These are phyloP conservation scores for Diaporthe longicolla DNA, from an alignment of 2,329 filamentous ascomycete genomes.

Conservation along the genomic window DNA sequence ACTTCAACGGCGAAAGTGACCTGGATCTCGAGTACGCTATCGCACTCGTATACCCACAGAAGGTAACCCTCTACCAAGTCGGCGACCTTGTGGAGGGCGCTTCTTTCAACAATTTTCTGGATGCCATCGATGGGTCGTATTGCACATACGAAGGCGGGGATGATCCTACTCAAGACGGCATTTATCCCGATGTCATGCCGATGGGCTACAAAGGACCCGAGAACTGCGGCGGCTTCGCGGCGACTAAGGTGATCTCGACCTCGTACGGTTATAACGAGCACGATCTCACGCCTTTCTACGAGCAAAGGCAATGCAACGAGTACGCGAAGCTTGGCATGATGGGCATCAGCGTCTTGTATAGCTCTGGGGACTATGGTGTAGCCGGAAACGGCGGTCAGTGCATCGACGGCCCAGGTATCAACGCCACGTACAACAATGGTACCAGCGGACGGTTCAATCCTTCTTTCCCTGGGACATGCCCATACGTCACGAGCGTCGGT, in stretches of 20 bases:
- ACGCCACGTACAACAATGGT: constrained; percentile 27
- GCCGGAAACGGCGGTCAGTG: constrained; percentile 51
- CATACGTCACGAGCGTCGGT: constrained; percentile 63
- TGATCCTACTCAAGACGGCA: constrained; percentile 55
- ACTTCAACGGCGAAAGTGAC: constrained; percentile 40
- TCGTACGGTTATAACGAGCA: constrained; percentile 62
- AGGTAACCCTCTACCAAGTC: constrained; percentile 44
- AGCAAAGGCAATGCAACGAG: constrained; percentile 54
- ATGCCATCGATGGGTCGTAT: constrained; percentile 62
- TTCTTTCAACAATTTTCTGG: constrained; percentile 59
- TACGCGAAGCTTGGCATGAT: constrained; percentile 59
- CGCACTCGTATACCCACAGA: constrained; percentile 43
- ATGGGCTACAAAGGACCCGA: constrained; percentile 59
- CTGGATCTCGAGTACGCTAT: constrained; percentile 41
- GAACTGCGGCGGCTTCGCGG: constrained; percentile 50
- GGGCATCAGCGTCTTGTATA: constrained; percentile 54
- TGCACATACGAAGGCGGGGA: constrained; percentile 56
- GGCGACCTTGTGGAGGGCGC: constrained; percentile 43
- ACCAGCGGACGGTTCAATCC: constrained; percentile 56
- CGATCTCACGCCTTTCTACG: constrained; percentile 61
- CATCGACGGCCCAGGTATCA: constrained; percentile 47
- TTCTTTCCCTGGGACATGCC: constrained; percentile 59
- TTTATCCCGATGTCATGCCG: constrained; percentile 58
- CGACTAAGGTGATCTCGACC: constrained; percentile 63
- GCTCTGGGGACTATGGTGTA: constrained; percentile 54